A percentile compares a stretch with the other conserved stretches of the same genome.
Conservation (phyloP, 83 land plant species). For the Isoetes engelmannii region DNA sequence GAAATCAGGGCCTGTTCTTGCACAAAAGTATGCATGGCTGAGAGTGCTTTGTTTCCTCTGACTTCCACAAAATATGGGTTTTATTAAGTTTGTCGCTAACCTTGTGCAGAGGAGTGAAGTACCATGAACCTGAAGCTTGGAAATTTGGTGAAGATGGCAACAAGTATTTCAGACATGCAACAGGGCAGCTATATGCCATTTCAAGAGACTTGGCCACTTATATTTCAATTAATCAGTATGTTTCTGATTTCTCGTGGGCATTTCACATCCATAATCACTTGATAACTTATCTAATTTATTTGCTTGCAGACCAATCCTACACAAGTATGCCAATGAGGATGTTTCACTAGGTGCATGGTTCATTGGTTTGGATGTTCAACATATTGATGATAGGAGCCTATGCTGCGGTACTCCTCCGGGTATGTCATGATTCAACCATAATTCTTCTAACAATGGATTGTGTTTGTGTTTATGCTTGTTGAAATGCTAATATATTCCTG, state of each 20-base stretch:
- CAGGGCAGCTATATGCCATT: slow-evolving; percentile 70
- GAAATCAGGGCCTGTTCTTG: slow-evolving; percentile 78
- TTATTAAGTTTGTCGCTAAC: no score
- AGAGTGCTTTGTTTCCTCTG: no score
- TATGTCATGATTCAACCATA: slow-evolving; percentile 3
- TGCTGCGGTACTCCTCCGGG: slow-evolving; percentile 61
- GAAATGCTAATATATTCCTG: not conserved
- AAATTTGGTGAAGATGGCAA: slow-evolving; percentile 79
- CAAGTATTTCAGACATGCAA: slow-evolving; percentile 73
- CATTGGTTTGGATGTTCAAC: slow-evolving; percentile 56
- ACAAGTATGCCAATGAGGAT: slow-evolving; percentile 71
- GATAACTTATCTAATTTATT: not conserved
- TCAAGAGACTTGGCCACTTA: slow-evolving; percentile 67
- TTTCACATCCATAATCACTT: no score
- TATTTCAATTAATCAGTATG: slow-evolving; percentile 52
- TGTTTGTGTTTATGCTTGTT: not conserved
- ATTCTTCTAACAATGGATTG: not conserved
- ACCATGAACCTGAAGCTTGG: slow-evolving; percentile 70
- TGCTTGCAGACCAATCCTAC: slow-evolving; percentile 48
- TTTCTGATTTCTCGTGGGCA: no score
- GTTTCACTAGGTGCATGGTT: slow-evolving; percentile 64
- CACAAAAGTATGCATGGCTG: slow-evolving; percentile 40
- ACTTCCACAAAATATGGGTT: no score
- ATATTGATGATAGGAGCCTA: slow-evolving; percentile 44
- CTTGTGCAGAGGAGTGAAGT: slow-evolving; percentile 40